Evolutionary conservation across 352 stramenopile species (phyloP).

Genomic region (Pilasporangium apinafurcum): DNA sequence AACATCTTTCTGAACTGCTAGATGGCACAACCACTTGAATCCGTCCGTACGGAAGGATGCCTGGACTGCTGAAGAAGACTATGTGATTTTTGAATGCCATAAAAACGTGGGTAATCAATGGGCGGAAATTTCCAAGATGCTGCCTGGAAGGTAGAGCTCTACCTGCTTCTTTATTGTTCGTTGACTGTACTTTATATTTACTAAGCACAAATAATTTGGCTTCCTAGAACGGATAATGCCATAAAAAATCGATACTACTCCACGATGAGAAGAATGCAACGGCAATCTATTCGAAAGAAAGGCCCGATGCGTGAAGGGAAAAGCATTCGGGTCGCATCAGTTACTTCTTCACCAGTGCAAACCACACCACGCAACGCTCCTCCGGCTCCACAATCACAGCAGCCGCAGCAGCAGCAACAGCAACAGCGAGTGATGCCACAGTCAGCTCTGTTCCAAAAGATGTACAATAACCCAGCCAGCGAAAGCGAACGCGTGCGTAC

Average conservation of each 20-base stretch:
- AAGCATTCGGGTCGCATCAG: constrained; percentile 64
- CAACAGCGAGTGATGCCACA: constrained; percentile 20
- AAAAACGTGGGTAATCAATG: constrained; percentile 91
- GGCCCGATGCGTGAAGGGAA: constrained; percentile 72
- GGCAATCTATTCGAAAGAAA: constrained; percentile 86
- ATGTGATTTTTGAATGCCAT: constrained; percentile 88
- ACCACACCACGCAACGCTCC: constrained; percentile 6
- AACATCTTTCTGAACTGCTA: constrained; percentile 5
- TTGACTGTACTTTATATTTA: not conserved
- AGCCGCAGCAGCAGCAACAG: constrained; percentile 15
- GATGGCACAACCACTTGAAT: constrained; percentile 88
- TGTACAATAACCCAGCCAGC: constrained; percentile 31
- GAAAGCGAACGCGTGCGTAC: constrained; percentile 34
- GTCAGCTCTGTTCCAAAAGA: constrained; percentile 51
- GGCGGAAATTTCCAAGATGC: constrained; percentile 89
- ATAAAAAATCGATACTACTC: constrained; percentile 93
- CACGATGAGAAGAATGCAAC: constrained; percentile 86
- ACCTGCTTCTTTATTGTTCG: not conserved
- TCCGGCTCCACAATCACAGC: constrained; percentile 4
- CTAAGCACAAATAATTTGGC: not conserved
- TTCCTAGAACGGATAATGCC: constrained; percentile 87
- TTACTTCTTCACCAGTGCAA: constrained; percentile 33
- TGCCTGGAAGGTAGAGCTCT: constrained; percentile 68
- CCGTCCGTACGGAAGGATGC: constrained; percentile 84
- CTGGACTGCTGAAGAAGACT: constrained; percentile 88